Evolutionary conservation across 1,284 basidiomycete species (phyloP), one percentile per base, ranked within the genome.

Genomic region (Irpex lacteus): DNA sequence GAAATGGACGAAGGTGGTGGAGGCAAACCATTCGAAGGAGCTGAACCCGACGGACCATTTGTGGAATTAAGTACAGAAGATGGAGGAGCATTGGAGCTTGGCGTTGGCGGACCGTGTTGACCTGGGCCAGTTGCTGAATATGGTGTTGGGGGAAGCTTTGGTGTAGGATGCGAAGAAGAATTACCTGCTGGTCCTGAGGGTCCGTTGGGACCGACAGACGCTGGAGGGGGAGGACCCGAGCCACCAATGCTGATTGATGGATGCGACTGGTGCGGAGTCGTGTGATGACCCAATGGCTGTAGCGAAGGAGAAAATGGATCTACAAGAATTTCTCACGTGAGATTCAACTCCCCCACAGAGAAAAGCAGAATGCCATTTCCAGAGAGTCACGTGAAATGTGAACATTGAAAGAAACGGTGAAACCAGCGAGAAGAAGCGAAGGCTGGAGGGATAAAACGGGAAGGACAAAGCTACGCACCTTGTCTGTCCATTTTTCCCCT

Each of bases 401-500:
- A 18, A 50, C 15, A 34, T 32, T 21, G 26, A 26, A 26, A 26
- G 26, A 26, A 18, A 63, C 59, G 38, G 47, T 19, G 21, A 37
- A 36, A 26, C 26, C 11, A 53, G 19, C 19, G 37, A 13, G 56
- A 47, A 55, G 34, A 50, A 49, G 57, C 21, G 37, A 53, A 34
- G 5, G 55, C 21, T 19, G 60, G 56, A 62, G 36, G 53, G 34
- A 32, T n/a, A 11, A 38, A 54, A 52, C 56, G 21, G n/a, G 8
- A 26, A 50, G 38, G 13, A 34, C 19, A 54, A 60, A 11, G 26
- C 36, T 13, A 60, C 63, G 37, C 52, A 67, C 66, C 66, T 60
- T 36, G 54, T 53, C 66, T 65, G 50, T 67, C 66, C 63, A 67
- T 62, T 38, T 67, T 67, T 34, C 64, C 59, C 34, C 80, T 76